A percentile compares a stretch with the other conserved stretches of the same genome.
These are phyloP conservation scores for Fusarium sulawesiense DNA, from an alignment of 2,329 filamentous ascomycete genomes.

Conservation along the genomic window DNA sequence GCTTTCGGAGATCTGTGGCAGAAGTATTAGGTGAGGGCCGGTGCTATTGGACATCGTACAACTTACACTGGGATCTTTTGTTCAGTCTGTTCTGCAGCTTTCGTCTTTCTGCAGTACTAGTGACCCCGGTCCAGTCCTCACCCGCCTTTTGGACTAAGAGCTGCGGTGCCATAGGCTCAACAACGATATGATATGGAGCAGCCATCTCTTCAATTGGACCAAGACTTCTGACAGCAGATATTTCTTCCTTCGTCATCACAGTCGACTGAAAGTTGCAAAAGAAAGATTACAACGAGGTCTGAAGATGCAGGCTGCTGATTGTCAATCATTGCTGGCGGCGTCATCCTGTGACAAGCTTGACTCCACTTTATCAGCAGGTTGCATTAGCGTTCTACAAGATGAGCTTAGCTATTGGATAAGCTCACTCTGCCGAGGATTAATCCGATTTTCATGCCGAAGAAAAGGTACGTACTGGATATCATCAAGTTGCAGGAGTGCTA, in stretches of 20 bases:
- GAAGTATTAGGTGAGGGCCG: fast-evolving
- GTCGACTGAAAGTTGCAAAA: not conserved
- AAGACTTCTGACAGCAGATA: fast-evolving
- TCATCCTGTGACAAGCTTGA: not conserved
- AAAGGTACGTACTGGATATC: not conserved
- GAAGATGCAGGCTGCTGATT: not conserved
- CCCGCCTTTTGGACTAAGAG: slow-evolving; percentile 2
- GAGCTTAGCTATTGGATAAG: not conserved
- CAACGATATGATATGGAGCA: slow-evolving; percentile 3
- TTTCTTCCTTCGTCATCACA: fast-evolving
- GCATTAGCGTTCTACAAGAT: slow-evolving; percentile 7
- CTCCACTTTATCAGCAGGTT: slow-evolving; percentile 30
- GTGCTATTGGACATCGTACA: fast-evolving
- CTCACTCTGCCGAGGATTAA: fast-evolving
- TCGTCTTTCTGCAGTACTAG: slow-evolving; percentile 16
- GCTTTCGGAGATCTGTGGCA: not conserved
- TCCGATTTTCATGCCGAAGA: not conserved
- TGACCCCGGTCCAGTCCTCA: slow-evolving; percentile 23
- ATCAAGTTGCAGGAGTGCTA: not conserved
- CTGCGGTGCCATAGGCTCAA: slow-evolving; percentile 21
- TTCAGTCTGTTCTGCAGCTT: slow-evolving; percentile 26
- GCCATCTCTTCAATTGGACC: not conserved
- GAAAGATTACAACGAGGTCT: not conserved
- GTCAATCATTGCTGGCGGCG: not conserved
- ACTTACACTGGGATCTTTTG: slow-evolving; percentile 25